Evolutionary conservation across 164 flowering plant genomes (phyloP).

Genomic region (Annona squamosa): DNA sequence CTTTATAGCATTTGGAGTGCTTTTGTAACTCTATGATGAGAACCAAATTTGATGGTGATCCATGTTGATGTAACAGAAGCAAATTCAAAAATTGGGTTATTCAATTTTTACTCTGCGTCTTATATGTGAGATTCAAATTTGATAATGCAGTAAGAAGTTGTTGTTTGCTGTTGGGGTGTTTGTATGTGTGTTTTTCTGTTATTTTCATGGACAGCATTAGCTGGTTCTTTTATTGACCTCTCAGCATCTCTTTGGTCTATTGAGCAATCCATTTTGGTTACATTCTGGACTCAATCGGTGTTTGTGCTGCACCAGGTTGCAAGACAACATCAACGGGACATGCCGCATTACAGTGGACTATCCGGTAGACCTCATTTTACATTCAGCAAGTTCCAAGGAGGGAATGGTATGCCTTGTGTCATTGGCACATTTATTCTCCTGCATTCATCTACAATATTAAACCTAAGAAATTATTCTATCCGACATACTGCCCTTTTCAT

Average conservation of each 20-base stretch:
- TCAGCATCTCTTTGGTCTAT: neutral
- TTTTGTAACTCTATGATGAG: no score
- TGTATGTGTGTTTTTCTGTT: neutral
- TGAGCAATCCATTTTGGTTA: neutral
- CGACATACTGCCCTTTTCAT: no score
- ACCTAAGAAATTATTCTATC: no score
- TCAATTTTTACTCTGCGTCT: no score
- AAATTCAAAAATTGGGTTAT: neutral
- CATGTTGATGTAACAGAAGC: neutral
- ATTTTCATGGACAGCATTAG: neutral
- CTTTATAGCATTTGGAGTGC: no score
- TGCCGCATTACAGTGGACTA: neutral
- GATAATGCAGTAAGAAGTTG: no score
- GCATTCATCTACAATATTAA: no score
- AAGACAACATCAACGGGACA: neutral
- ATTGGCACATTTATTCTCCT: constrained; percentile 16
- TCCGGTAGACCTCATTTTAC: neutral
- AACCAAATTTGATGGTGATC: neutral
- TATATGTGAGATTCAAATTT: no score
- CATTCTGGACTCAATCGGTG: neutral
- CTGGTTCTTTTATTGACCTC: neutral
- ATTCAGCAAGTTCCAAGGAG: constrained; percentile 2
- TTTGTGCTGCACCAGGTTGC: constrained; percentile 3
- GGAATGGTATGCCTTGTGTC: constrained; percentile 4
- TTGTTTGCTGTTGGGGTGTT: no score